Evolutionary conservation across 225 moss, liverwort and hornwort species (phyloP).

Genomic region (Sphagnum tenellum): DNA sequence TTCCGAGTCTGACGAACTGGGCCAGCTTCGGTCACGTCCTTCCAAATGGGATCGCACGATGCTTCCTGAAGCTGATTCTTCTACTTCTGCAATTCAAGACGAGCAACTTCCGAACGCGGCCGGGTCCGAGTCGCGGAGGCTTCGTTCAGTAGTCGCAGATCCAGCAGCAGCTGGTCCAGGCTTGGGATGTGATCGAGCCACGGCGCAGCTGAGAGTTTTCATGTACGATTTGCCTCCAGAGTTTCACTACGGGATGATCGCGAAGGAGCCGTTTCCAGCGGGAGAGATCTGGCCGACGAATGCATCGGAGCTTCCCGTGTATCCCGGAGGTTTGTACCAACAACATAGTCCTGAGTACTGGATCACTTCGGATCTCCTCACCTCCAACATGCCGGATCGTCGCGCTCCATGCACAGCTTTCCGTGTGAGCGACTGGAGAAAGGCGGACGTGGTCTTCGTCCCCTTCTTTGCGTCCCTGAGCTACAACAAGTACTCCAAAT

Average conservation of each 20-base stretch:
- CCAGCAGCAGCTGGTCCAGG: not conserved
- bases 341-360: constrained; percentile 79
- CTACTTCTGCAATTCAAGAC: no score
- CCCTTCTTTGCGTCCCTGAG: constrained; percentile 72
- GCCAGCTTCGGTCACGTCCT: not conserved
- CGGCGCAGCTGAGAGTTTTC: constrained; percentile 40
- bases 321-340: constrained; percentile 58
- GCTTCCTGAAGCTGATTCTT: no score
- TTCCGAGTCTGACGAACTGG: not conserved
- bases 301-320: constrained; percentile 30
- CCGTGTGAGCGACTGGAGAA: constrained; percentile 34
- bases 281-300: constrained; percentile 48
- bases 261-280: constrained; percentile 10
- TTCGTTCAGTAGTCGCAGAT: not conserved
- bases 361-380: constrained; percentile 55
- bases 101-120: not conserved
- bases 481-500: constrained; percentile 51
- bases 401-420: constrained; percentile 44
- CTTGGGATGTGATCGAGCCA: constrained; percentile 28
- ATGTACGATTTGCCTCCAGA: constrained; percentile 69
- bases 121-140: no score
- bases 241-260: constrained; percentile 67
- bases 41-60: no score
- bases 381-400: constrained; percentile 32
- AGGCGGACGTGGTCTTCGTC: constrained; percentile 54